Evolutionary conservation across 2,329 filamentous ascomycete genomes (phyloP).

Genomic region (Colletotrichum gloeosporioides): DNA sequence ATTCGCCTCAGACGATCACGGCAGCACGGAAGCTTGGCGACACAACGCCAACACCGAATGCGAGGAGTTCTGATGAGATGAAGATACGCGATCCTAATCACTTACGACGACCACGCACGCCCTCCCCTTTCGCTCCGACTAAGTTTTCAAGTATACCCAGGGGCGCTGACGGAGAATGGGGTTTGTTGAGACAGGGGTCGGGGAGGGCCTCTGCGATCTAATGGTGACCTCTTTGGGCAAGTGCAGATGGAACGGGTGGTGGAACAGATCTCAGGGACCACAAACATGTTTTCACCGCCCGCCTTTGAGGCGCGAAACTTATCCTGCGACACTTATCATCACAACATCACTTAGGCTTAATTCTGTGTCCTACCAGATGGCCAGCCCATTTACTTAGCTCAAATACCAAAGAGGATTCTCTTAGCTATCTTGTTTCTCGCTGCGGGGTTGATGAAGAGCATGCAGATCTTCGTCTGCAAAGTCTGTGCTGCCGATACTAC

Average conservation of each 20-base stretch:
- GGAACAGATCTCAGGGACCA: background rate
- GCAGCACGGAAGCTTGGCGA: background rate
- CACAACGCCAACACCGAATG: background rate
- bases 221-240: conserved; percentile 19
- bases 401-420: conserved; percentile 2
- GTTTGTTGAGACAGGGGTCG: conserved; percentile 32
- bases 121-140: conserved; percentile 38
- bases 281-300: background rate
- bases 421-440: background rate
- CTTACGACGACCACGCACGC: conserved; percentile 29
- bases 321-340: conserved; percentile 12
- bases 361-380: background rate
- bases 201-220: conserved; percentile 31
- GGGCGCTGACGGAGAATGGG: conserved; percentile 28
- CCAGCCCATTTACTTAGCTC: conserved; percentile 20
- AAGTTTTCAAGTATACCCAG: conserved; percentile 43
- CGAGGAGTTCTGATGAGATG: conserved; percentile 19
- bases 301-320: background rate
- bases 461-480: background rate
- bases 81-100: conserved; percentile 29
- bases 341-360: conserved; percentile 9
- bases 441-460: background rate
- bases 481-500: background rate
- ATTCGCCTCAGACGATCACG: conserved; percentile 25
- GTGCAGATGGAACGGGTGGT: background rate